These are phyloP conservation scores for Balamuthia mandrillaris DNA, from an alignment of 208 protist species.

Conservation along the genomic window DNA sequence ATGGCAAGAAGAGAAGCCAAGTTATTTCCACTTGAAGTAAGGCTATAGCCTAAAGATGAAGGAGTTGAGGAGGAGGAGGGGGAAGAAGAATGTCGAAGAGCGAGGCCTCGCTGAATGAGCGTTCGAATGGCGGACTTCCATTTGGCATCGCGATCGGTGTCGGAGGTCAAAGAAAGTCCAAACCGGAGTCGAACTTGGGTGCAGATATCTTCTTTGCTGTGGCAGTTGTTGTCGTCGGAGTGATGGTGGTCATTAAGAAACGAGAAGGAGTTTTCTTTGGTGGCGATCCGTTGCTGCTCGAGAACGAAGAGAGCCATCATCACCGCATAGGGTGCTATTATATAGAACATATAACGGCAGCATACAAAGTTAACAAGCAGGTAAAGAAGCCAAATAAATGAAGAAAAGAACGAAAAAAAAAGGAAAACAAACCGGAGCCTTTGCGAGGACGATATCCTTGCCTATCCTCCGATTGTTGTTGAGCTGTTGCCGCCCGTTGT, in stretches of 20 bases:
- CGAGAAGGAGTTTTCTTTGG: no score
- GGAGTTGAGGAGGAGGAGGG: neutral
- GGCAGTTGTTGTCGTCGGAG: no score
- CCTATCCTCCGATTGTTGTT: neutral
- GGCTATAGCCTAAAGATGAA: neutral
- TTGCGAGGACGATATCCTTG: neutral
- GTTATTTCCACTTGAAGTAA: neutral
- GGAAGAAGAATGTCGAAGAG: neutral
- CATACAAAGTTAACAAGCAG: no score
- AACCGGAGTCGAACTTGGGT: no score
- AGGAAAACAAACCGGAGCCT: neutral
- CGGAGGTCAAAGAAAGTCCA: no score
- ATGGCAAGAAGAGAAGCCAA: neutral
- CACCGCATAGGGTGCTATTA: neutral
- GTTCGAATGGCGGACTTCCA: conserved; percentile 11
- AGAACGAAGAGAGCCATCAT: neutral
- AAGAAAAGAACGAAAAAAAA: neutral
- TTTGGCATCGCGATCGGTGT: neutral
- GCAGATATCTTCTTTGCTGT: no score
- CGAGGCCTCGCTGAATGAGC: neutral
- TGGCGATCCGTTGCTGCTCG: no score
- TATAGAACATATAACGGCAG: neutral
- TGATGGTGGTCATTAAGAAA: neutral
- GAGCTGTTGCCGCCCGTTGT: neutral
- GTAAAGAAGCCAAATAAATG: no score